Evolutionary conservation across 1,284 basidiomycete species (phyloP), one percentile per base, ranked within the genome.

Genomic region (Trichosporon asahii): DNA sequence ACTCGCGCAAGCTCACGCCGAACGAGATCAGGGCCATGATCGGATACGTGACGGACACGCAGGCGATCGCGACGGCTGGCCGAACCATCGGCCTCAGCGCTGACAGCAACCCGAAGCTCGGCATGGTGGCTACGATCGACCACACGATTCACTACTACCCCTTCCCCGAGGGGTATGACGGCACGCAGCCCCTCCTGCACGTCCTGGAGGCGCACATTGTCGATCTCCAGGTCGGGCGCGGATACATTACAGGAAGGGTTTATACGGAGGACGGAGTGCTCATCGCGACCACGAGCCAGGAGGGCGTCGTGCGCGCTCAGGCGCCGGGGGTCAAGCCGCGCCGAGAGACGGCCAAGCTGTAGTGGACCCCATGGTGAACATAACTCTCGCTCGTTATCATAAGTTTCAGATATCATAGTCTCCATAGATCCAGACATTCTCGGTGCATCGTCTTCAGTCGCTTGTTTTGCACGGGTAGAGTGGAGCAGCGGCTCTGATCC

Each of bases 11-110:
- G 74, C 90, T 91, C 73, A 89, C 89, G 55, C 82, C 88, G 3
- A 87, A 90, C 57, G 91, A 90, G 78, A 91, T 95, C 76, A 94
- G 94, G 85, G 93, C 91, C 76, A 93, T 95, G 71, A 85, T 95
- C 66, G 89, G 90, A 4, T 95, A 94, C 77, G 87, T 94, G 66
- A 93, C 93, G 1, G 94, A 96, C 81, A 84, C 92, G 46, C 87
- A 90, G 77, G 91, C 94, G 73, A 89, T 95, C 69, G 85, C 86
- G 11, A 88, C 88, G 0, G 90, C 89, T 1, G 82, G 87, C 0
- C 87, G 86, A 15, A 87, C 88, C 1, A 84, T 91, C 49, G 89
- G 90, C 0, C 84, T 94, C 25, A 87, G 87, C 8, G 76, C 78
- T 33, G 77, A 69, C 64, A 79, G 71, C 15, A 74, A 64, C 27